These are phyloP conservation scores for Neurospora terricola DNA, from an alignment of 495 filamentous ascomycete species.

Conservation along the genomic window DNA sequence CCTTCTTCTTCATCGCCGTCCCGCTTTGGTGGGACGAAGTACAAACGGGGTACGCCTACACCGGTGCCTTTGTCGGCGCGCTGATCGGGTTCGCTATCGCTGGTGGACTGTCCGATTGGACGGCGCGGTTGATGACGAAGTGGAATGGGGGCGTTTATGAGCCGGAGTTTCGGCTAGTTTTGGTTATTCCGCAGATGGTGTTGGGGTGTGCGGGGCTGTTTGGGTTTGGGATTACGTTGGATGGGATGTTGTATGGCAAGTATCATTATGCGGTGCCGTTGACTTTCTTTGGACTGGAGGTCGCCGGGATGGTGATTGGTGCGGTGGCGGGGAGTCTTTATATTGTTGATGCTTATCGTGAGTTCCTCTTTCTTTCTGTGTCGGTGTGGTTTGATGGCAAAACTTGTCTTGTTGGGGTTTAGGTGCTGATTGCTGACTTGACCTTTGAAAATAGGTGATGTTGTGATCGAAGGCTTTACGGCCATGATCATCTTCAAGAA, in stretches of 20 bases:
- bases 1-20: constrained; percentile 67
- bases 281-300: constrained; percentile 66
- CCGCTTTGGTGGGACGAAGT: constrained; percentile 77
- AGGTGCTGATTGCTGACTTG: not conserved
- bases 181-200: constrained; percentile 72
- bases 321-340: constrained; percentile 82
- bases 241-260: constrained; percentile 36
- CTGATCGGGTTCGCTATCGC: constrained; percentile 65
- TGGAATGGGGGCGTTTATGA: constrained; percentile 76
- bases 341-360: constrained; percentile 87
- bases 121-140: constrained; percentile 57
- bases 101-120: constrained; percentile 66
- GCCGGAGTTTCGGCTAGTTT: constrained; percentile 77
- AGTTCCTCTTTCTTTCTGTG: too few relatives aligned
- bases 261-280: constrained; percentile 67
- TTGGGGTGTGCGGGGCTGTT: constrained; percentile 73
- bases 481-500: constrained; percentile 87
- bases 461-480: constrained; percentile 86
- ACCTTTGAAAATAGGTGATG: constrained; percentile 44
- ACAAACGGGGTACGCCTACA: constrained; percentile 79
- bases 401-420: too few relatives aligned
- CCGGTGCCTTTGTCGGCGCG: constrained; percentile 76
- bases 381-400: too few relatives aligned
- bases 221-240: constrained; percentile 64
- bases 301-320: constrained; percentile 84